Percentiles rank a stretch among this genome's conserved stretches.
phyloP scores from a whole-genome alignment of 768 basidiomycete genomes.

The Russula emetica region DNA sequence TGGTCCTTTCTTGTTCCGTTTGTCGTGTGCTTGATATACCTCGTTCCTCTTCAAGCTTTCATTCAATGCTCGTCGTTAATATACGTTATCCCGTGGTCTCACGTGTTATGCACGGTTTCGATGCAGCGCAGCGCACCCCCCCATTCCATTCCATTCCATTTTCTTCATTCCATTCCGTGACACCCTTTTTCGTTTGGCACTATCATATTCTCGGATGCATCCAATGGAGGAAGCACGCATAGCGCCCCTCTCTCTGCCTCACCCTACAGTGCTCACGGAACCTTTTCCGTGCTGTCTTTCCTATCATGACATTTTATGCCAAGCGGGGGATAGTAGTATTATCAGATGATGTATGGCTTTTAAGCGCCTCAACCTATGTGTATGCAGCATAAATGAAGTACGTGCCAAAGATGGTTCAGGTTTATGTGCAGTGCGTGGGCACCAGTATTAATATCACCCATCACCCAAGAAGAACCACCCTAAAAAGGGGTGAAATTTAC shows the following conservation, averaged over 20 bases:
- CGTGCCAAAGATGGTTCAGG: conserved; percentile 5
- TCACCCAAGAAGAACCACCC: not conserved
- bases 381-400: conserved; percentile 9
- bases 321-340: conserved; percentile 10
- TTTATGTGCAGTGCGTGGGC: not conserved
- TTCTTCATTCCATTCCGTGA: conserved; percentile 16
- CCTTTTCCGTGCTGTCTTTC: not conserved
- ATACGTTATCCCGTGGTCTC: not conserved
- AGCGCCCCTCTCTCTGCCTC: not conserved
- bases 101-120: conserved; percentile 2
- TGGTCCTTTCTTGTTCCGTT: conserved; percentile 4
- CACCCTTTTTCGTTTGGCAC: conserved; percentile 11
- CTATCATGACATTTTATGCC: conserved; percentile 6
- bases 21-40: conserved; percentile 23
- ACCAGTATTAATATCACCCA: not conserved
- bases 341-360: conserved; percentile 14
- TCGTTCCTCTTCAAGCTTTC: conserved; percentile 8
- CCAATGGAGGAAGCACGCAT: not conserved
- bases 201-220: conserved; percentile 7
- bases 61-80: conserved; percentile 14
- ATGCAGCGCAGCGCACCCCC: not conserved
- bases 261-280: not conserved
- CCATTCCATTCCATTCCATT: not conserved
- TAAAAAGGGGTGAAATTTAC: not conserved
- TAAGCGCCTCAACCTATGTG: conserved; percentile 18